Evolutionary conservation across 1,284 basidiomycete genomes (phyloP), one percentile per base, ranked within the genome.

Genomic region (Coniferiporia sulphurascens): DNA sequence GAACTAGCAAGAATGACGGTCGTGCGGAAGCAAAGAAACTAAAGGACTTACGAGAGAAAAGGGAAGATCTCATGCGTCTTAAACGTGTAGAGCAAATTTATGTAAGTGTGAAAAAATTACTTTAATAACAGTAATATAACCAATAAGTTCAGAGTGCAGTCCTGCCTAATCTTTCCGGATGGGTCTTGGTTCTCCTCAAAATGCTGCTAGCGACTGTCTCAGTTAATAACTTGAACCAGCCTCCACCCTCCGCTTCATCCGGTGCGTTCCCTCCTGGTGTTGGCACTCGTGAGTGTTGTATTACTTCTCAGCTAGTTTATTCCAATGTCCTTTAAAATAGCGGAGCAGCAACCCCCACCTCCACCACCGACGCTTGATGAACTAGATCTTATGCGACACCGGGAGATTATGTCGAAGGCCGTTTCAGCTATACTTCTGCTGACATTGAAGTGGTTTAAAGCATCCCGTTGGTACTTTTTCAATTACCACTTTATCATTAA

Each of bases 391-490:
- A 88, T 87, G 38, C 86, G 97, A 5, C 97, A 99, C 73, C 90
- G 97, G 43, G 97, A 99, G 73, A 97, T 99, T 67, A 96, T 93
- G 0, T 94, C 93, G 5, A 99, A 99, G 74, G 95, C 94, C 0
- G 92, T 98, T 6, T 98, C 95, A 17, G 95, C 95, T 1, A 97
- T 99, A 63, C 72, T 99, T 15, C 76, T 99, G 1, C 75, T 98
- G 44, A 84, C 90, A 2, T 73, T 99, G 64, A 98, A 98, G 71
- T 99, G 97, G 97, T 98, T 98, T 82, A 99, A 98, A 73, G 91
- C 91, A 36, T 97, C 94, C 54, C 95, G 94, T 95, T 65, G 72
- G 89, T 81, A 49, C 27, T 38, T 48, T 48, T 55, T 43, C 21
- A n/a, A 27, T 58, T 52, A 32, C 46, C 12, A 15, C 43, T 46